A percentile compares a stretch with the other conserved stretches of the same genome.
These are phyloP conservation scores for Cyclocybe aegerita DNA, from an alignment of 768 basidiomycete species.

Conservation along the genomic window DNA sequence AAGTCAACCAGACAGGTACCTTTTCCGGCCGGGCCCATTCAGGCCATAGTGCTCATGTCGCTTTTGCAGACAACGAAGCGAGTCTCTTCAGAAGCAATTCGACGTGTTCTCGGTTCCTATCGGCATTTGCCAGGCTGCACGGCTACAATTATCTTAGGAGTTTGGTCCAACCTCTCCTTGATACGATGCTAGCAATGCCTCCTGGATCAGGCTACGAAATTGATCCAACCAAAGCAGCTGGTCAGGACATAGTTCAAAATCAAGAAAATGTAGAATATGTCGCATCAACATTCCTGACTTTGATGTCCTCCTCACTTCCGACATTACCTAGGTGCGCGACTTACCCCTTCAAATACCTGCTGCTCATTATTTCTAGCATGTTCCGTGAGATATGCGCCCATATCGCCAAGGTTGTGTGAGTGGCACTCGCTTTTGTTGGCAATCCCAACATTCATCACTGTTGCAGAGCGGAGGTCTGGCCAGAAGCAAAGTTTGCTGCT, in stretches of 20 bases:
- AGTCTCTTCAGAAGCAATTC: constrained; percentile 88
- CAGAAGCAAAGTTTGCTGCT: constrained; percentile 77
- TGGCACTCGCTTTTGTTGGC: constrained; percentile 1
- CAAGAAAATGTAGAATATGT: constrained; percentile 69
- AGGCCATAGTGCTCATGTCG: constrained; percentile 1
- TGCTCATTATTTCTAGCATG: constrained; percentile 42
- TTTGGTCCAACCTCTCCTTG: constrained; percentile 74
- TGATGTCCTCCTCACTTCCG: constrained; percentile 69
- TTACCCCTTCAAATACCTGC: not conserved
- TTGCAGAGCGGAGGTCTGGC: constrained; percentile 63
- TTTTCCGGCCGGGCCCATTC: not conserved
- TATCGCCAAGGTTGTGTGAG: constrained; percentile 77
- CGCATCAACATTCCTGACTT: constrained; percentile 71
- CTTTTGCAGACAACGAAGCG: constrained; percentile 65
- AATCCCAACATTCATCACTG: constrained; percentile 3
- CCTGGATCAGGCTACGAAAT: constrained; percentile 75
- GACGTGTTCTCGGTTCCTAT: constrained; percentile 83
- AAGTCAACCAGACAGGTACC: constrained; percentile 75
- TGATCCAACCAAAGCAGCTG: constrained; percentile 61
- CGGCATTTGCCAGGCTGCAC: constrained; percentile 84
- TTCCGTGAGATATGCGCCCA: constrained; percentile 86
- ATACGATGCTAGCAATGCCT: constrained; percentile 71
- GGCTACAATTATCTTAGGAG: constrained; percentile 90
- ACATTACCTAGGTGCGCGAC: constrained; percentile 69
- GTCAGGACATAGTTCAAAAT: constrained; percentile 67